These are phyloP conservation scores for Pulveroboletus ridleyi DNA, from an alignment of 1,284 basidiomycete species.

Conservation along the genomic window DNA sequence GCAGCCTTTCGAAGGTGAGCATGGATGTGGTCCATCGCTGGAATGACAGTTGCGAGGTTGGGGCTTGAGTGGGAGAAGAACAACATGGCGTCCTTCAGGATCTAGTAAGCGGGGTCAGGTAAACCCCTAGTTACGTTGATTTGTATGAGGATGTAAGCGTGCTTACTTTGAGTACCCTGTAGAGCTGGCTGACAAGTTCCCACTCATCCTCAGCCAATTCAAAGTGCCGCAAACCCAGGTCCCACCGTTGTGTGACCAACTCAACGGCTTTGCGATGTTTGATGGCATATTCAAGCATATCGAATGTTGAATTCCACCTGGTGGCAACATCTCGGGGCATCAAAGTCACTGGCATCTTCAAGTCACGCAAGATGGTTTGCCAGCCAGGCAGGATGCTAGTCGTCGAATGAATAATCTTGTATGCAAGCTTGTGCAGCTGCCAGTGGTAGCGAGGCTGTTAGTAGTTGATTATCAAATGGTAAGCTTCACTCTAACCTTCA, in stretches of 20 bases:
- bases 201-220: not conserved
- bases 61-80: no score
- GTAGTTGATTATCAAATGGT: not conserved
- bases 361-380: not conserved
- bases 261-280: not conserved
- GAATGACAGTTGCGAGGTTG: no score
- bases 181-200: not conserved
- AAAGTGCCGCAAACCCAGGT: not conserved
- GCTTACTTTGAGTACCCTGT: not conserved
- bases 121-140: not conserved
- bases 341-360: not conserved
- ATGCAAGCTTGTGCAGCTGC: not conserved
- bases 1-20: not conserved
- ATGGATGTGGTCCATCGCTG: not conserved
- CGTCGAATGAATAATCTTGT: not conserved
- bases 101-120: not conserved
- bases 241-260: not conserved
- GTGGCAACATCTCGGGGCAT: not conserved
- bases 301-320: not conserved
- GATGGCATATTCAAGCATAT: not conserved
- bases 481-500: not conserved
- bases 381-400: not conserved
- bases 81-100: not conserved
- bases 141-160: not conserved
- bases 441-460: not conserved